Base-by-base conservation (phyloP, 2,329 filamentous ascomycete species). In the Hypoxylon sp. region DNA sequence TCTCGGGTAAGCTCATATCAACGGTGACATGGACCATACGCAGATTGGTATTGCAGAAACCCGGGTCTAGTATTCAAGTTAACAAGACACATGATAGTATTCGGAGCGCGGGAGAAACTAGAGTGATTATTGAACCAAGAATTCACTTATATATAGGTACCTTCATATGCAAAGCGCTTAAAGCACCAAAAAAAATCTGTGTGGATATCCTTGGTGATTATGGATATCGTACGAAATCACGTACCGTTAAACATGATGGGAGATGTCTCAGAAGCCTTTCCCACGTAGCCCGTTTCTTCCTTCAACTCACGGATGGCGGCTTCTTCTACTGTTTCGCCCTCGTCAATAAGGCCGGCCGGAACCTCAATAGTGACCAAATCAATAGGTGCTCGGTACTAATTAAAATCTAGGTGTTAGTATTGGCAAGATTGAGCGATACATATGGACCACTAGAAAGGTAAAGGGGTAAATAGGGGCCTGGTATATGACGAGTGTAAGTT, bases 11-110 rank as follows among this genome's bases (percentile, higher is more conserved):
- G 3, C 81, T 84, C 84, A 92, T 88, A 78, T 95, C 91, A 70
- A 95, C 87, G 1, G 84, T 86, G 46, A 94, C 88, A 75, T 94
- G 92, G 13, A 94, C 88, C 86, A 91, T 90, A 60, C 86, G 84
- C 46, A 90, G 80, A 73, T 90, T 91, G 4, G 89, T 91, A 76
- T 90, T 91, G 78, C 87, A 90, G 77, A 91, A 90, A 10, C 88
- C 88, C 3, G 88, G 87, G 75, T 90, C 85, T 84, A 22, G 29
- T 37, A 8, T n/a, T 1, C 60, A 5, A 65, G 35, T 75, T 26
- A 73, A 71, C 50, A 72, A 64, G 10, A 67, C 59, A 9, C 37
- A 6, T 22, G 3, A 19, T 2, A 5, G 37, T 11, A 11, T 14
- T 37, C 11, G 11, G 19, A 9, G 8, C 13, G 3, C 13, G 19